These are phyloP conservation scores for Arabidopsis hybrid DNA, from an alignment of 441 rosid genomes.

Conservation along the genomic window DNA sequence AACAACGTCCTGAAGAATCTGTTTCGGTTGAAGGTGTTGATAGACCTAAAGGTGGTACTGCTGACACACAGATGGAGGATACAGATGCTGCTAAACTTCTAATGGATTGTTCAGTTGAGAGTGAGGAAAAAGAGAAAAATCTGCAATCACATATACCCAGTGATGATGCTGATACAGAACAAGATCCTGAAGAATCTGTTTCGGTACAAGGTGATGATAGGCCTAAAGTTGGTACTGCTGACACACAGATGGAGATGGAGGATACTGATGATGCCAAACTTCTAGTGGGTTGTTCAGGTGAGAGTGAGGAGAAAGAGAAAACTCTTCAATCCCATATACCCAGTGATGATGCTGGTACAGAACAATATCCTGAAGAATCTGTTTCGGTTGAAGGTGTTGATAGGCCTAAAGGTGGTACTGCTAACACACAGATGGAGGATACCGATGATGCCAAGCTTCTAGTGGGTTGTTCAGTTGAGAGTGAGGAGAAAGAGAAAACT, in stretches of 20 bases:
- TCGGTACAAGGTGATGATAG: conserved; percentile 21
- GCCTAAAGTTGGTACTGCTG: neutral
- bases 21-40: conserved; percentile 25
- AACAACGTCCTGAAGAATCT: conserved; percentile 20
- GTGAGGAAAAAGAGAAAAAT: conserved; percentile 24
- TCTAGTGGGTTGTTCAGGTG: too few relatives aligned
- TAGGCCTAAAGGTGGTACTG: neutral
- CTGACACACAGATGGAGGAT: conserved; percentile 34
- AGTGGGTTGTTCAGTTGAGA: conserved; percentile 27
- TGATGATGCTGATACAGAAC: conserved; percentile 17
- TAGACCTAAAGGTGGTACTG: neutral
- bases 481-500: conserved; percentile 23
- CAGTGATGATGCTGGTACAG: too few relatives aligned
- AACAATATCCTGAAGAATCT: conserved; percentile 19
- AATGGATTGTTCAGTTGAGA: conserved; percentile 27
- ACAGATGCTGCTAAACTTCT: neutral
- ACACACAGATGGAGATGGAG: neutral
- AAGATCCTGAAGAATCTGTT: conserved; percentile 18
- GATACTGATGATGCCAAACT: too few relatives aligned
- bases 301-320: too few relatives aligned
- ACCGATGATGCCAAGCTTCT: conserved; percentile 9
- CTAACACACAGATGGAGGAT: conserved; percentile 34
- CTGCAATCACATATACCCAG: neutral
- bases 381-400: conserved; percentile 27
- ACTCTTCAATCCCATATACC: too few relatives aligned